Evolutionary conservation across 1,139 yeast genomes (phyloP), one percentile per base, ranked within the genome.

Genomic region (Lodderomyces pseudojiufengensis): DNA sequence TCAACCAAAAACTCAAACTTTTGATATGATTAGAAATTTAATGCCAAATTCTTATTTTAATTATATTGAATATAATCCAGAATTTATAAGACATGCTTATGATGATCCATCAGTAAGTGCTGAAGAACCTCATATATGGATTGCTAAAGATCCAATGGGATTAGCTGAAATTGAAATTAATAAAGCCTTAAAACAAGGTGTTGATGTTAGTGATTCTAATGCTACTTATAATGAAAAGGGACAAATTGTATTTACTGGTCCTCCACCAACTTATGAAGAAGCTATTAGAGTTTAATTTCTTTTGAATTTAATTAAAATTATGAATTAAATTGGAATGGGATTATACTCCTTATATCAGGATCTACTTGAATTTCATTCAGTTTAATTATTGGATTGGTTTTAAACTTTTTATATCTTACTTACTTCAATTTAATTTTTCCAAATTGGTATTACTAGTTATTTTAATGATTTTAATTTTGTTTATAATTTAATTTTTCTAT

Each of bases 141-240:
- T 81, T 44, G 78, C 84, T 29, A 68, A 61, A 43, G 94, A 84
- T 57, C 72, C 76, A 20, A 63, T 82, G 75, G 92, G 92, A 14
- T 69, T 84, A 31, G 76, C 86, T 3, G 73, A 69, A 38, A 70
- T 72, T 40, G 80, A 78, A 53, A 78, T 79, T 51, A 67, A 65
- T 32, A 72, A 76, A 48, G 76, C 86, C n/a, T 53, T 64, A 24
- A 78, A 73, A 31, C 61, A 71, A 30, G 73, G 71, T 18, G 78
- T 81, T 27, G 73, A 74, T 39, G 80, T 80, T 13, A 62, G 71
- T 37, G 83, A 82, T 52, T 78, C 65, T 23, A 69, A 74, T 46
- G 78, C 88, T 6, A 55, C 51, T 10, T 78, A 66, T 47, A 65
- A 78, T 49, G 80, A 73, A 26, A 77, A 78, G 61, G 80, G 81